Evolutionary conservation across 2,329 filamentous ascomycete species (phyloP).

Genomic region (Septoria petroselini): DNA sequence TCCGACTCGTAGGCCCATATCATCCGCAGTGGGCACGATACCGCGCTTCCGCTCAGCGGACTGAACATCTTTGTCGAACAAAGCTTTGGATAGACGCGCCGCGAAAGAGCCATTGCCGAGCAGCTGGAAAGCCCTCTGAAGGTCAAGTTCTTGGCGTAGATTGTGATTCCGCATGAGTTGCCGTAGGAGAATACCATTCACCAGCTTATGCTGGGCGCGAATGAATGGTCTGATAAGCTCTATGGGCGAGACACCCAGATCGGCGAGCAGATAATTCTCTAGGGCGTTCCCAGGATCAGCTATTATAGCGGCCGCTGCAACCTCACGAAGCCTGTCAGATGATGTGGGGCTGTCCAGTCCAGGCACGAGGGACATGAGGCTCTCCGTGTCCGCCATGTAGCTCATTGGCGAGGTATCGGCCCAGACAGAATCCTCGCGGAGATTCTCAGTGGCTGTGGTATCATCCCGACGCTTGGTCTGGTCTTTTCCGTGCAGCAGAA

Average conservation of each 20-base stretch:
- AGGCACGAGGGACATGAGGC: too few species aligned
- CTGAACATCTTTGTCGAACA: constrained; percentile 81
- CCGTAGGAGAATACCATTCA: constrained; percentile 73
- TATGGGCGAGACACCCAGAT: constrained; percentile 16
- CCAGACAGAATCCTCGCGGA: too few species aligned
- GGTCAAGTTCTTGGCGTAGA: constrained; percentile 66
- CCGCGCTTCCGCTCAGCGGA: constrained; percentile 72
- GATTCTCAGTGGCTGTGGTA: too few species aligned
- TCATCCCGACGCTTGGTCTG: too few species aligned
- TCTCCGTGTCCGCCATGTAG: too few species aligned
- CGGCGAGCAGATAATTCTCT: not conserved
- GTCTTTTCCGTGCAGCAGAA: not conserved
- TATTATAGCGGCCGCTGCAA: not conserved
- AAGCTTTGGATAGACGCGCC: constrained; percentile 71
- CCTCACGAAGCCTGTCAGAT: constrained; percentile 2
- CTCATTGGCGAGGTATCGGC: too few species aligned
- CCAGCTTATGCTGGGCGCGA: constrained; percentile 67
- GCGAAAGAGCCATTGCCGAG: constrained; percentile 82
- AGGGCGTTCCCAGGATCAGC: not conserved
- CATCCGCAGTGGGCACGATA: constrained; percentile 63
- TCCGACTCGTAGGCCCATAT: constrained; percentile 81
- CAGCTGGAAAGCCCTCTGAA: constrained; percentile 79
- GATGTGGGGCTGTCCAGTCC: not conserved
- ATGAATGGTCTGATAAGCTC: constrained; percentile 56
- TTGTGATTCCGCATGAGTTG: constrained; percentile 73